These are phyloP conservation scores for Lipomyces yamanashiensis DNA, from an alignment of 805 yeast genomes.

Conservation along the genomic window DNA sequence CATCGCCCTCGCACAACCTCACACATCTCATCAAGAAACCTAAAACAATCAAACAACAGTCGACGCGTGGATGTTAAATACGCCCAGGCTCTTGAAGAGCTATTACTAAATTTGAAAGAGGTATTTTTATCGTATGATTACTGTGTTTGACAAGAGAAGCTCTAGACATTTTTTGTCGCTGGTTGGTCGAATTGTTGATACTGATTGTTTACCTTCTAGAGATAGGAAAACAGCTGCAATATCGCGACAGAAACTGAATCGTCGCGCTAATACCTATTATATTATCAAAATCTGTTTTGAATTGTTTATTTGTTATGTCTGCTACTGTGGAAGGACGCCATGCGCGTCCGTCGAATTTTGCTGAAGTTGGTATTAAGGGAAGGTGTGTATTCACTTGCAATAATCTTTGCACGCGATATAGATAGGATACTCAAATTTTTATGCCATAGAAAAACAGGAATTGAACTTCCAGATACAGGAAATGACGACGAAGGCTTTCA, in stretches of 20 bases:
- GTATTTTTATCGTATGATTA: neutral
- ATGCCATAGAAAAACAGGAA: slow-evolving; percentile 36
- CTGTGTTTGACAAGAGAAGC: too few relatives aligned
- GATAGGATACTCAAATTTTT: neutral
- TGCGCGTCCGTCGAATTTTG: slow-evolving; percentile 26
- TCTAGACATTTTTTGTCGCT: neutral
- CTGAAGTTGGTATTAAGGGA: slow-evolving; percentile 35
- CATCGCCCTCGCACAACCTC: too few relatives aligned
- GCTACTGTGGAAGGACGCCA: slow-evolving; percentile 12
- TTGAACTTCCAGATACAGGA: slow-evolving; percentile 38
- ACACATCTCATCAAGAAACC: neutral
- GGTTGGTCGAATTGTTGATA: neutral
- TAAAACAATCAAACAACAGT: neutral
- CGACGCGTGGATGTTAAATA: neutral
- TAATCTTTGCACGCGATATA: too few relatives aligned
- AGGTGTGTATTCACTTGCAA: slow-evolving; percentile 13
- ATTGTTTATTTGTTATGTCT: neutral
- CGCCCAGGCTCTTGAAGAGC: neutral
- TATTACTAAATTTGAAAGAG: neutral
- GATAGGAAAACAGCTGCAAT: neutral
- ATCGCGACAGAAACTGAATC: neutral
- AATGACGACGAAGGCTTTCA: slow-evolving; percentile 39
- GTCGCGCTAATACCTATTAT: neutral
- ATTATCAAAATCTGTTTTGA: neutral
- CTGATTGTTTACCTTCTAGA: neutral